These are phyloP conservation scores for Alternaria incomplexa DNA, from an alignment of 2,329 filamentous ascomycete genomes.

Conservation along the genomic window DNA sequence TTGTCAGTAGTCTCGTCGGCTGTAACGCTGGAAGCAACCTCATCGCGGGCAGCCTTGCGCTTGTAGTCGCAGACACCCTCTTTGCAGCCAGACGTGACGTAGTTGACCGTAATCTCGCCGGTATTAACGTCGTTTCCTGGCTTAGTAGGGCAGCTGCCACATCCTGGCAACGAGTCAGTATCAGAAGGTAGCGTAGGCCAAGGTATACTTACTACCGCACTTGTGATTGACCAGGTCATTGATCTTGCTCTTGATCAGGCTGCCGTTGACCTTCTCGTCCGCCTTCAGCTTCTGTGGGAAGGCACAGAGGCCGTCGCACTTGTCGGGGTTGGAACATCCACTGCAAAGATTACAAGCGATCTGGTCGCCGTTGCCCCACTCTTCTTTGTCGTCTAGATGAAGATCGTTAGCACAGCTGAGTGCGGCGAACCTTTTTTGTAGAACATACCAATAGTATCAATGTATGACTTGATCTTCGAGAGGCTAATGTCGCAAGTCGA, in stretches of 20 bases:
- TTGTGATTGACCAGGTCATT: background rate
- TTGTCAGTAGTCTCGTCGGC: background rate
- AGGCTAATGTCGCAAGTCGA: background rate
- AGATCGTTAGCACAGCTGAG: background rate
- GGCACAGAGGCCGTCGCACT: background rate
- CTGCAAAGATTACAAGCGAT: constrained; percentile 2
- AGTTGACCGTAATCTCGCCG: constrained; percentile 5
- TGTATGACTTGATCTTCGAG: background rate
- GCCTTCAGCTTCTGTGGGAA: background rate
- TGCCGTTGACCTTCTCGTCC: background rate
- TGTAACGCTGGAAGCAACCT: background rate
- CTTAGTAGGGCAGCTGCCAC: background rate
- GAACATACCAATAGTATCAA: background rate
- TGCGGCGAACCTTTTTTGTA: background rate
- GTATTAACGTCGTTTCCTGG: constrained; percentile 1
- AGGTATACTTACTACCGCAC: background rate
- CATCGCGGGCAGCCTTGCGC: background rate
- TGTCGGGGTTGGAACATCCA: background rate
- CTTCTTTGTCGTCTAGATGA: background rate
- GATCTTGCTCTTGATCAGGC: background rate
- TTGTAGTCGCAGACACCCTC: background rate
- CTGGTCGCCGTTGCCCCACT: background rate
- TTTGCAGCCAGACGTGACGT: background rate
- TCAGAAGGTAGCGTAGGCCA: background rate
- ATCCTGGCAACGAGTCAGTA: background rate